Conservation (phyloP, 202 grass and related monocot genomes). For the Dendrocalamus latiflorus region DNA sequence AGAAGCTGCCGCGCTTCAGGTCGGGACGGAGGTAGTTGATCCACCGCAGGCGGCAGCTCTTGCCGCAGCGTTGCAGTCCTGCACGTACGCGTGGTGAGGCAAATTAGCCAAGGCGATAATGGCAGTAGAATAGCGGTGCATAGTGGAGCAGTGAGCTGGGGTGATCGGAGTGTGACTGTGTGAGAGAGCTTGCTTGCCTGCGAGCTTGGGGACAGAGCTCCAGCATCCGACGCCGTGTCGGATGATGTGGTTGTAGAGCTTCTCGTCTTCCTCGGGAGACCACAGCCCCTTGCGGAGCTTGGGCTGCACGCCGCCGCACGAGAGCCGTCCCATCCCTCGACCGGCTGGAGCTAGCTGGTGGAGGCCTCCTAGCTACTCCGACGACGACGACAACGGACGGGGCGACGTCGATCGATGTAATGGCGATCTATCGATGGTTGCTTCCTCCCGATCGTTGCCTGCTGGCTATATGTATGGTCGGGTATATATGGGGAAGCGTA, state of each 20-base stretch:
- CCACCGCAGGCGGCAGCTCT: slow-evolving; percentile 91
- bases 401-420: not conserved
- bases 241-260: slow-evolving; percentile 80
- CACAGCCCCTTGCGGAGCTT: slow-evolving; percentile 86
- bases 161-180: not conserved
- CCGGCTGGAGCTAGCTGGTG: not conserved
- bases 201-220: slow-evolving; percentile 77
- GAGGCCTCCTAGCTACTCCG: not conserved
- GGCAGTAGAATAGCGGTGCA: not conserved
- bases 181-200: slow-evolving; percentile 33
- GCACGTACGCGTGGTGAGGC: not conserved
- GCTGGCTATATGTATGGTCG: slow-evolving; percentile 6
- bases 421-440: not conserved
- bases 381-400: not conserved
- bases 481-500: slow-evolving; percentile 42
- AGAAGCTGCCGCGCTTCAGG: slow-evolving; percentile 89
- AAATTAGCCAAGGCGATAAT: not conserved
- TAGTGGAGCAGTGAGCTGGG: not conserved
- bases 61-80: slow-evolving; percentile 84
- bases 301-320: slow-evolving; percentile 49
- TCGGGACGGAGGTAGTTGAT: slow-evolving; percentile 88
- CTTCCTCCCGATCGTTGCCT: not conserved
- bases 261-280: slow-evolving; percentile 88
- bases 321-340: slow-evolving; percentile 53
- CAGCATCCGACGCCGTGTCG: slow-evolving; percentile 68